Conservation (phyloP, 2,329 filamentous ascomycete genomes). For the Neofusicoccum parvum region DNA sequence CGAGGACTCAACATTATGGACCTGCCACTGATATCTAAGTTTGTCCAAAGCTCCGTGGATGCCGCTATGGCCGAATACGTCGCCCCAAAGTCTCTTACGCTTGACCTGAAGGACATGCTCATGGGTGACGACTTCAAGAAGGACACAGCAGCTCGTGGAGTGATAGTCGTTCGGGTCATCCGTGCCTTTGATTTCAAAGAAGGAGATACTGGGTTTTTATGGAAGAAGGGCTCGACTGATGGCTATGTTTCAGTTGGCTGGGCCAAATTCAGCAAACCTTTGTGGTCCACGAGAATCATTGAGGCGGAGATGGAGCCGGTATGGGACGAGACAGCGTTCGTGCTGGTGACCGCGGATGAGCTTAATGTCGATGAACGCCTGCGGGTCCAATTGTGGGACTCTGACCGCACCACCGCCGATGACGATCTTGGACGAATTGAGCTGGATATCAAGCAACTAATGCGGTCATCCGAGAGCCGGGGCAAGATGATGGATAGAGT, state of each 20-base stretch:
- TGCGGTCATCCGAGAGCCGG: conserved; percentile 60
- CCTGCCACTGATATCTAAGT: conserved; percentile 72
- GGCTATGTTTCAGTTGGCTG: conserved; percentile 73
- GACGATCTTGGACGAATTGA: conserved; percentile 76
- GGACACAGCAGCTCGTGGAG: conserved; percentile 65
- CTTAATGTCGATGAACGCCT: conserved; percentile 71
- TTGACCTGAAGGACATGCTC: conserved; percentile 76
- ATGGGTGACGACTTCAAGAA: conserved; percentile 79
- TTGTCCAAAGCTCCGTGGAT: conserved; percentile 74
- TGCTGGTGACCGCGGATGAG: conserved; percentile 72
- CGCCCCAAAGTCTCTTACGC: conserved; percentile 72
- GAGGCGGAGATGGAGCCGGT: conserved; percentile 65
- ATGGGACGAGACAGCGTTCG: conserved; percentile 70
- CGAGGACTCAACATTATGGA: conserved; percentile 74
- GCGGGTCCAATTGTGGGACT: conserved; percentile 74
- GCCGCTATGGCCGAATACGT: conserved; percentile 76
- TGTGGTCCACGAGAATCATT: conserved; percentile 68
- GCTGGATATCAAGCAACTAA: conserved; percentile 65
- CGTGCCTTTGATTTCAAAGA: conserved; percentile 71
- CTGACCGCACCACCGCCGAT: conserved; percentile 70
- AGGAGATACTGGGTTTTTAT: conserved; percentile 65
- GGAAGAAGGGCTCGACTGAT: conserved; percentile 65
- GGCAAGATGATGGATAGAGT: conserved; percentile 64
- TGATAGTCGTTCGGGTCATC: conserved; percentile 68
- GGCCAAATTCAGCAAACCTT: conserved; percentile 75